A percentile compares a stretch with the other conserved stretches of the same genome.
These are phyloP conservation scores for Phytophthora macrochlamydospora DNA, from an alignment of 352 stramenopile genomes.

Conservation along the genomic window DNA sequence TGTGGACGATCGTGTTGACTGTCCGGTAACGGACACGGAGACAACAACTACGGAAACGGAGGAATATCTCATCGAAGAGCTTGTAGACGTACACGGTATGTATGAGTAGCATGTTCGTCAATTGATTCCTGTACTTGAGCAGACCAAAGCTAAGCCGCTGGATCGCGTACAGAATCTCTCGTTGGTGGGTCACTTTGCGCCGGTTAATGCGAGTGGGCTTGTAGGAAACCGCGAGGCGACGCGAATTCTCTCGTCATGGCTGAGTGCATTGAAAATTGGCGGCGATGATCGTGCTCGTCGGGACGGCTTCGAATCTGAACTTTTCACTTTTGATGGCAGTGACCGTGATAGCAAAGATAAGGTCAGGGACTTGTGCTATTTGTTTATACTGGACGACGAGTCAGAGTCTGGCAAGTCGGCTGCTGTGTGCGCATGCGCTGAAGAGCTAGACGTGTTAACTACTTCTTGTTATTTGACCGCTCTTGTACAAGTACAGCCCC, in stretches of 20 bases:
- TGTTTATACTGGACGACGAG: slow-evolving; percentile 80
- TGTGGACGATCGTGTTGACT: too few relatives aligned
- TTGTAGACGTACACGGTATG: too few relatives aligned
- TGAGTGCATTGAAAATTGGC: slow-evolving; percentile 75
- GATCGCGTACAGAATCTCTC: too few relatives aligned
- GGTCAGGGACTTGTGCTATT: slow-evolving; percentile 54
- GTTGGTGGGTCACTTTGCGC: slow-evolving; percentile 69
- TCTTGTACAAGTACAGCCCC: too few relatives aligned
- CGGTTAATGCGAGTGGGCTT: slow-evolving; percentile 58
- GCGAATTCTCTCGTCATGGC: slow-evolving; percentile 71
- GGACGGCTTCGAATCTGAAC: slow-evolving; percentile 60
- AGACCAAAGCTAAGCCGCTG: too few relatives aligned
- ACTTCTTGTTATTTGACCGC: too few relatives aligned
- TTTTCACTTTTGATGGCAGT: slow-evolving; percentile 71
- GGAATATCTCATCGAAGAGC: too few relatives aligned
- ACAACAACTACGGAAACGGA: too few relatives aligned
- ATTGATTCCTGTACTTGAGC: too few relatives aligned
- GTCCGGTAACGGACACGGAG: too few relatives aligned
- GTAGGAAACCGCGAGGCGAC: slow-evolving; percentile 71
- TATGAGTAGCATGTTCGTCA: too few relatives aligned
- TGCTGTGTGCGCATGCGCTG: slow-evolving; percentile 78
- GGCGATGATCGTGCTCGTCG: slow-evolving; percentile 46
- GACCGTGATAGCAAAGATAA: slow-evolving; percentile 63
- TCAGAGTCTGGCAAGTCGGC: slow-evolving; percentile 78
- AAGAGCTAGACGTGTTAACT: slow-evolving; percentile 79